A percentile compares a stretch with the other conserved stretches of the same genome.
phyloP scores from a whole-genome alignment of 2,329 filamentous ascomycete species.

The Pestalotiopsis sp. region DNA sequence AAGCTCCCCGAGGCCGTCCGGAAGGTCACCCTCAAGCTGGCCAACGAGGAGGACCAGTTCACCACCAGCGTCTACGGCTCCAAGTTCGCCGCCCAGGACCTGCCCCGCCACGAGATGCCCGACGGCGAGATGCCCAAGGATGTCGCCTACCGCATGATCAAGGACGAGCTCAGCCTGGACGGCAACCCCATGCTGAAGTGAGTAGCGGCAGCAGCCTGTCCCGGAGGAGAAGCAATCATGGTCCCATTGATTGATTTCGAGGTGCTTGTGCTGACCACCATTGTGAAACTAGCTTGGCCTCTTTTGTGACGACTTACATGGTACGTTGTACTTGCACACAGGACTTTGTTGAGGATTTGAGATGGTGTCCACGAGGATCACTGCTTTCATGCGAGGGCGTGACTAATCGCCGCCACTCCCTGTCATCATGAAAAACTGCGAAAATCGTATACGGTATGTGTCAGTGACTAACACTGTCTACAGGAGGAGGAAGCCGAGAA shows the following conservation, averaged over 20 bases:
- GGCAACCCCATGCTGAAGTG: slow-evolving; percentile 88
- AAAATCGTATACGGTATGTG: slow-evolving; percentile 15
- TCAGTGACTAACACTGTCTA: slow-evolving; percentile 41
- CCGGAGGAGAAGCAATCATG: not conserved
- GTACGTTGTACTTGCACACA: slow-evolving; percentile 43
- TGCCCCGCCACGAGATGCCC: slow-evolving; percentile 85
- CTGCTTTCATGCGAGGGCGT: not conserved
- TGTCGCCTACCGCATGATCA: slow-evolving; percentile 96
- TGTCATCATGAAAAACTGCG: not conserved
- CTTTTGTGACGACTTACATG: slow-evolving; percentile 97
- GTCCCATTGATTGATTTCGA: slow-evolving; percentile 9
- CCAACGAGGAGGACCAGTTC: slow-evolving; percentile 59
- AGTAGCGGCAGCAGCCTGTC: slow-evolving; percentile 24
- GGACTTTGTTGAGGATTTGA: not conserved
- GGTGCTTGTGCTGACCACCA: slow-evolving; percentile 12
- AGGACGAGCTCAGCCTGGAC: slow-evolving; percentile 89
- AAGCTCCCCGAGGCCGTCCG: slow-evolving; percentile 39
- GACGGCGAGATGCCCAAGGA: slow-evolving; percentile 88
- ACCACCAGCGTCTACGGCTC: slow-evolving; percentile 88
- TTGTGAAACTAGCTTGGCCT: slow-evolving; percentile 67
- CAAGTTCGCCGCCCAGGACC: slow-evolving; percentile 76
- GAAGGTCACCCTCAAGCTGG: slow-evolving; percentile 51
- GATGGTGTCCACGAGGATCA: too few species aligned
- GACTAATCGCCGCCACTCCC: not conserved
- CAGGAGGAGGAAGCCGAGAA: slow-evolving; percentile 89